Evolutionary conservation across 495 filamentous ascomycete genomes (phyloP).

Genomic region (Amphirosellinia nigrospora): DNA sequence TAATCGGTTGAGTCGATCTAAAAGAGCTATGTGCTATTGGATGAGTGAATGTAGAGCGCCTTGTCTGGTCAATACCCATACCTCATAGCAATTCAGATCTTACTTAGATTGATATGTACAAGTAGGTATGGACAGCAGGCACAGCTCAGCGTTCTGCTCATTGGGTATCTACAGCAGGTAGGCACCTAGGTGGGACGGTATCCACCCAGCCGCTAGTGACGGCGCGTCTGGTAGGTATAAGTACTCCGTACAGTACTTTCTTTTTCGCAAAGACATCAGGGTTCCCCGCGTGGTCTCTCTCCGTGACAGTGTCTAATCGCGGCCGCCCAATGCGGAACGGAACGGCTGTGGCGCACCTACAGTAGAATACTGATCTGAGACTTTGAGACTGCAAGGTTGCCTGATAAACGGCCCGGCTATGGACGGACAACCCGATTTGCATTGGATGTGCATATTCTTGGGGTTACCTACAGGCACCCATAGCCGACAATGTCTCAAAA

Average conservation of each 20-base stretch:
- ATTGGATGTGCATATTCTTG: not conserved
- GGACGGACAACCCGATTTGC: not conserved
- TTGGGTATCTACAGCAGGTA: not conserved
- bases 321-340: conserved; percentile 10
- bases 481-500: conserved; percentile 5
- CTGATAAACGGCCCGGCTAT: not conserved
- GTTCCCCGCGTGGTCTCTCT: not conserved
- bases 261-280: not conserved
- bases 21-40: not conserved
- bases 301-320: not conserved
- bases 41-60: not conserved
- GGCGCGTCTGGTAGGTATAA: too few species aligned
- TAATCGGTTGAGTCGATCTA: not conserved
- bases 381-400: conserved; percentile 15
- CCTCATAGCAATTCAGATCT: not conserved
- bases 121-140: too few species aligned
- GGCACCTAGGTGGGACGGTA: not conserved
- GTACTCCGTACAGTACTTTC: too few species aligned
- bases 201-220: not conserved
- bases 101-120: not conserved
- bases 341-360: conserved; percentile 10
- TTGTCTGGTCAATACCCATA: not conserved
- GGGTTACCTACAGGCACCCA: not conserved
- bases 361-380: not conserved
- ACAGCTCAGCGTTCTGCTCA: too few species aligned